Evolutionary conservation across 345 rosid genomes (phyloP).

Genomic region (Camelina laxa): DNA sequence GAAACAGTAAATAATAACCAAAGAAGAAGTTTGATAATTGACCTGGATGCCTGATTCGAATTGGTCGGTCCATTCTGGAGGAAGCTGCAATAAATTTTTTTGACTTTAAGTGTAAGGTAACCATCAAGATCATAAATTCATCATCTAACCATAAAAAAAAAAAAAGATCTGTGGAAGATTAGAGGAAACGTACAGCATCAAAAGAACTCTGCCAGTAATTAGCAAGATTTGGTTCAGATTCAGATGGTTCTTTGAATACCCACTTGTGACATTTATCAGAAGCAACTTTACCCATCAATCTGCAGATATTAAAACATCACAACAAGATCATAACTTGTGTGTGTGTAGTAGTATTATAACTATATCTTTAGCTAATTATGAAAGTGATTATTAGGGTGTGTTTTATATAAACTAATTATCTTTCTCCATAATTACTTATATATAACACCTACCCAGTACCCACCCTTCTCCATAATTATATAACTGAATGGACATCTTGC

Average conservation of each 20-base stretch:
- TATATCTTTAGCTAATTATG: slow-evolving; percentile 16
- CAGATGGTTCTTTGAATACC: slow-evolving; percentile 98
- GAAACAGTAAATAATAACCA: slow-evolving; percentile 10
- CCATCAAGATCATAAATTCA: slow-evolving; percentile 42
- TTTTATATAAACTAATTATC: slow-evolving; percentile 34
- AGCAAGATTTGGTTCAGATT: slow-evolving; percentile 90
- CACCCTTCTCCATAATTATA: slow-evolving; percentile 99
- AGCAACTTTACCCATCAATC: slow-evolving; percentile 99
- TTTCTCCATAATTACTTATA: slow-evolving; percentile 30
- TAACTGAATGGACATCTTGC: slow-evolving; percentile 99
- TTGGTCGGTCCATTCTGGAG: slow-evolving; percentile 98
- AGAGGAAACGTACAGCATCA: slow-evolving; percentile 74
- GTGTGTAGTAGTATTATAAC: not conserved
- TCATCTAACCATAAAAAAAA: slow-evolving; percentile 37
- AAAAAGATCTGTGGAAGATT: slow-evolving; percentile 9
- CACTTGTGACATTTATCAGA: slow-evolving; percentile 99
- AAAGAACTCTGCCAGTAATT: slow-evolving; percentile 99
- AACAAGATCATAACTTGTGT: slow-evolving; percentile 18
- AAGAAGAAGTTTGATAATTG: slow-evolving; percentile 26
- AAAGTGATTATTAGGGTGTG: slow-evolving; percentile 36
- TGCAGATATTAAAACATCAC: slow-evolving; percentile 37
- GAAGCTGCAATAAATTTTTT: slow-evolving; percentile 69
- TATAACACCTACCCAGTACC: slow-evolving; percentile 92
- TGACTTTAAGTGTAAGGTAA: slow-evolving; percentile 35
- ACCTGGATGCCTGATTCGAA: slow-evolving; percentile 99